Percentiles rank a stretch among this genome's conserved stretches.
These are phyloP conservation scores for Thinopyrum elongatum DNA, from an alignment of 176 grass and related monocot species.

Conservation along the genomic window DNA sequence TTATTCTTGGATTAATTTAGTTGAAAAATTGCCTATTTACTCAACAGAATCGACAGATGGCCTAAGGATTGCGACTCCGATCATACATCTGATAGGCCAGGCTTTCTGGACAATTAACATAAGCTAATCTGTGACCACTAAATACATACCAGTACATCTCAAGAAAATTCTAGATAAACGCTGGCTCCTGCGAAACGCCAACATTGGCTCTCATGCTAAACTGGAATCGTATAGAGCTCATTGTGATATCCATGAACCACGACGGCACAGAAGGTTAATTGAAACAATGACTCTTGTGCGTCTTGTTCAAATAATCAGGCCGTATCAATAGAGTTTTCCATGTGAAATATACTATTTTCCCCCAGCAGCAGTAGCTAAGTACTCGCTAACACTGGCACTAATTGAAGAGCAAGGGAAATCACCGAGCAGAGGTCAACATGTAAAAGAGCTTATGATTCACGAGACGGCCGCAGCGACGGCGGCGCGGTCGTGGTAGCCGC, in stretches of 20 bases:
- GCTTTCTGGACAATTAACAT: background rate
- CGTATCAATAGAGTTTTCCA: background rate
- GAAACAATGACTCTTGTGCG: background rate
- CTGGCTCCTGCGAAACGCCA: background rate
- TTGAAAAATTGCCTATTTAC: too few species aligned
- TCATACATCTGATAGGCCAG: too few species aligned
- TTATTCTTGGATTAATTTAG: too few species aligned
- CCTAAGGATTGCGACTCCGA: too few species aligned
- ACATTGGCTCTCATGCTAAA: background rate
- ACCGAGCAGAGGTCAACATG: background rate
- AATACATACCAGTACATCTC: background rate
- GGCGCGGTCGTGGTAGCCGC: background rate
- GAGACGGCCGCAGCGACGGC: background rate
- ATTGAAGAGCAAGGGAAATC: background rate
- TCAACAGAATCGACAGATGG: too few species aligned
- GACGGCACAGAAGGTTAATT: background rate
- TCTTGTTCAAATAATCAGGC: background rate
- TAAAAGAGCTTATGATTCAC: background rate
- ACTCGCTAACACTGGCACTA: background rate
- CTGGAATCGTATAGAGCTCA: background rate
- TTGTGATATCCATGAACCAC: background rate
- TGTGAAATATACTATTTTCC: background rate
- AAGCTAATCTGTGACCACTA: background rate
- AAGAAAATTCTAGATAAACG: background rate
- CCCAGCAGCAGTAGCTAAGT: background rate